These are phyloP conservation scores for Pleurotus giganteus DNA, from an alignment of 768 basidiomycete species.

Conservation along the genomic window DNA sequence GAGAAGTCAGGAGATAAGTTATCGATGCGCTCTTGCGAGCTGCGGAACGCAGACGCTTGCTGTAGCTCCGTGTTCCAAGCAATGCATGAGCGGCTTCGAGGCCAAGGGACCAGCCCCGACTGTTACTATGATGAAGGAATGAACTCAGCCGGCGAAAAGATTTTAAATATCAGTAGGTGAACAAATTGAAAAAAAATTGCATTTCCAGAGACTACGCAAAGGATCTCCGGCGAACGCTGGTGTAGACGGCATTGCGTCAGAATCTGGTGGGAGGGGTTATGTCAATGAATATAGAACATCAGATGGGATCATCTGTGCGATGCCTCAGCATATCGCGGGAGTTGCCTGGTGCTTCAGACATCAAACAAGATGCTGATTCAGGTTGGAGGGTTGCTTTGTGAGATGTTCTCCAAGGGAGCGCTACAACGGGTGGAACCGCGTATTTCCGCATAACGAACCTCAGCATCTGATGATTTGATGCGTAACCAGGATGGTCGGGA, in stretches of 20 bases:
- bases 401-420: too few relatives aligned
- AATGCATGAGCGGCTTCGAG: slow-evolving; percentile 35
- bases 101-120: slow-evolving; percentile 41
- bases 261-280: slow-evolving; percentile 19
- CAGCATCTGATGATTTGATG: too few relatives aligned
- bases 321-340: slow-evolving; percentile 25
- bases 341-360: neutral
- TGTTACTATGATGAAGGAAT: slow-evolving; percentile 29
- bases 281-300: slow-evolving; percentile 31
- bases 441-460: too few relatives aligned
- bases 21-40: slow-evolving; percentile 19
- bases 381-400: neutral
- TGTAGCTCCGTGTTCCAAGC: slow-evolving; percentile 40
- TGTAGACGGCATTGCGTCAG: neutral
- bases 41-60: slow-evolving; percentile 33
- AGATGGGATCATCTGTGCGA: slow-evolving; percentile 32
- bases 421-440: too few relatives aligned
- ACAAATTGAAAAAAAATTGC: slow-evolving; percentile 34
- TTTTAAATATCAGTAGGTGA: too few relatives aligned
- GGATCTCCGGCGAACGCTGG: slow-evolving; percentile 27
- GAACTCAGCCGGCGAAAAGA: neutral
- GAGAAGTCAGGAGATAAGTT: slow-evolving; percentile 27
- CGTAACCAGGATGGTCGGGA: too few relatives aligned
- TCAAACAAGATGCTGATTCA: neutral
- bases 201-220: slow-evolving; percentile 38